Conservation (phyloP, 768 basidiomycete species). For the Podaxis mareebaensis region DNA sequence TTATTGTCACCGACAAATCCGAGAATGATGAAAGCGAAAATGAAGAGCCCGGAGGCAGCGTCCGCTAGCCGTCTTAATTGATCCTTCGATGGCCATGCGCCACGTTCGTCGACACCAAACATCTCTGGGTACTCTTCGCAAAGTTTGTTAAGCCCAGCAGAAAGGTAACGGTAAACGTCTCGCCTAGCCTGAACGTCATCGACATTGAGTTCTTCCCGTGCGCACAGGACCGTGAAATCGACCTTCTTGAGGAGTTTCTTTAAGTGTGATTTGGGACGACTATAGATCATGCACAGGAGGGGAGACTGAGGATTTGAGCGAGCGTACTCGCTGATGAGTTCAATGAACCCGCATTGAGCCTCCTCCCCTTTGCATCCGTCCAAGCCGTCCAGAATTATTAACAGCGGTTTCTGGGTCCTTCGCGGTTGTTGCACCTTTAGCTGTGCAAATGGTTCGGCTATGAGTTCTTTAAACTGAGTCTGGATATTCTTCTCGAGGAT, state of each 20-base stretch:
- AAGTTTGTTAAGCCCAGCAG: neutral
- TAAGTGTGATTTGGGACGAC: too few species aligned
- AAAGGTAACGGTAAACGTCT: neutral
- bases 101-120: too few species aligned
- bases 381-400: neutral
- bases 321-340: conserved; percentile 3
- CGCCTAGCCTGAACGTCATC: neutral
- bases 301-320: neutral
- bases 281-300: neutral
- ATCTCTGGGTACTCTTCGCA: neutral
- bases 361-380: neutral
- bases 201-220: neutral
- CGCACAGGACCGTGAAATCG: neutral
- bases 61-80: too few species aligned
- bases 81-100: too few species aligned
- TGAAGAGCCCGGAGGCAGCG: too few species aligned
- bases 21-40: too few species aligned
- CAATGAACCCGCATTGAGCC: neutral
- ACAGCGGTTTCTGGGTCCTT: neutral
- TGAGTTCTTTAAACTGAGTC: neutral
- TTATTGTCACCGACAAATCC: too few species aligned
- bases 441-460: neutral
- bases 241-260: too few species aligned
- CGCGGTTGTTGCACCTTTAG: neutral
- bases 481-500: neutral